These are phyloP conservation scores for Eremochloa ophiuroides DNA, from an alignment of 176 grass and related monocot species.

Conservation along the genomic window DNA sequence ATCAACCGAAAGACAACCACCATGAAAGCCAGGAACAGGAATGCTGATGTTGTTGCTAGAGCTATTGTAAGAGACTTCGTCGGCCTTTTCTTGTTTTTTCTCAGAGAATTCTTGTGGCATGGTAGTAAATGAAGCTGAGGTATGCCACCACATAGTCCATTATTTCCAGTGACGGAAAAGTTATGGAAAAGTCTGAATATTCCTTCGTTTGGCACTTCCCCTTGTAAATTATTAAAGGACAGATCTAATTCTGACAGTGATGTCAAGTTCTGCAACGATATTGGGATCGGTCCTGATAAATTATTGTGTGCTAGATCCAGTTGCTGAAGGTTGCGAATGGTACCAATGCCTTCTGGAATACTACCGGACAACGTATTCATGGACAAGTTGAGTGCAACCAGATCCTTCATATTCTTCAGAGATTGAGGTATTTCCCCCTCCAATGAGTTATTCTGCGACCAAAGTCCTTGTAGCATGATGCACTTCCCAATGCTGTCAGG, in stretches of 20 bases:
- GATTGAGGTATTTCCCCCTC: constrained; percentile 38
- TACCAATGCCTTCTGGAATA: constrained; percentile 3
- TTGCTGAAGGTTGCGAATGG: background rate
- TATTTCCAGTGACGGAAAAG: constrained; percentile 11
- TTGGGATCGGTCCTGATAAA: constrained; percentile 21
- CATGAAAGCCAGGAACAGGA: background rate
- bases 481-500: constrained; percentile 27
- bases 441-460: constrained; percentile 34
- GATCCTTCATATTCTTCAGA: constrained; percentile 1
- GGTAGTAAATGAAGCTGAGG: constrained; percentile 13
- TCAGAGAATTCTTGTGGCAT: background rate
- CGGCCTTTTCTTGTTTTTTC: background rate
- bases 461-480: constrained; percentile 2
- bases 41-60: background rate
- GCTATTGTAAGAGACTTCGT: background rate
- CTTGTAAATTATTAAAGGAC: constrained; percentile 39
- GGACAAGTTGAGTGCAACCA: constrained; percentile 21
- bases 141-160: constrained; percentile 29
- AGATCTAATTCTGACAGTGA: constrained; percentile 23
- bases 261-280: constrained; percentile 9
- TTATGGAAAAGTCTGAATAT: constrained; percentile 8
- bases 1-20: too few species aligned
- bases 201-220: constrained; percentile 20
- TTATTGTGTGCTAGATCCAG: constrained; percentile 32
- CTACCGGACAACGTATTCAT: constrained; percentile 17